Conservation (phyloP, 768 basidiomycete genomes). For the Mrakia hoshinonis region DNA sequence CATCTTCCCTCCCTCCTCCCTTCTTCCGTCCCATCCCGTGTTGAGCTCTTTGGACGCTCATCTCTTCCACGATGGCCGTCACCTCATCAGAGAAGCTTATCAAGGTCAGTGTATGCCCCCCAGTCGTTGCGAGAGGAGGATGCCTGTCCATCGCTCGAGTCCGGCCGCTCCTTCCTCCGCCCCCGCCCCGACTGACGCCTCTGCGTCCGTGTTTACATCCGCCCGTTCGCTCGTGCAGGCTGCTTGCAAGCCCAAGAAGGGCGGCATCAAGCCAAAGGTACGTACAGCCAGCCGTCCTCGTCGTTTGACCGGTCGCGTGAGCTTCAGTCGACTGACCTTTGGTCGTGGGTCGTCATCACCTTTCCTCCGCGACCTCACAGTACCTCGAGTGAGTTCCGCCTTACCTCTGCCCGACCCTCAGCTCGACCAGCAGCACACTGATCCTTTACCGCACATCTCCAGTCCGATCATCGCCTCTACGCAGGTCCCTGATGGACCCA, state of each 20-base stretch:
- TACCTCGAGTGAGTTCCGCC: constrained; percentile 60
- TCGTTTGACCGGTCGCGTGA: background rate
- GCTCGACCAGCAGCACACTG: no score
- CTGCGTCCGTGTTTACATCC: background rate
- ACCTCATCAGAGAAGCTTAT: constrained; percentile 30
- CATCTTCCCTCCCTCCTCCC: constrained; percentile 12
- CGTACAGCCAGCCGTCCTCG: constrained; percentile 24
- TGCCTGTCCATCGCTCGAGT: background rate
- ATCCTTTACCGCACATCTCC: background rate
- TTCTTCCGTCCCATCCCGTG: background rate
- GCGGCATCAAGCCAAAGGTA: constrained; percentile 91
- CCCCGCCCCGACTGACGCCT: background rate
- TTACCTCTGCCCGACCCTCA: background rate
- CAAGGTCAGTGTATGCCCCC: constrained; percentile 14
- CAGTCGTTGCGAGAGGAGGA: no score
- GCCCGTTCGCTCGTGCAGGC: constrained; percentile 43
- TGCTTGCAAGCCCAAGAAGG: constrained; percentile 94
- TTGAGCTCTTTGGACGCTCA: background rate
- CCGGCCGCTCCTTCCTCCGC: background rate
- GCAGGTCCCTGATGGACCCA: constrained; percentile 88
- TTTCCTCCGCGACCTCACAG: constrained; percentile 43
- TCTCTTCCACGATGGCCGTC: constrained; percentile 16
- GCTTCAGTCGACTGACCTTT: background rate
- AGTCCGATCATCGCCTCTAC: constrained; percentile 84
- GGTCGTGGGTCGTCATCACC: background rate